Evolutionary conservation across 2,329 filamentous ascomycete genomes (phyloP).

Genomic region (Fusarium dimerum): DNA sequence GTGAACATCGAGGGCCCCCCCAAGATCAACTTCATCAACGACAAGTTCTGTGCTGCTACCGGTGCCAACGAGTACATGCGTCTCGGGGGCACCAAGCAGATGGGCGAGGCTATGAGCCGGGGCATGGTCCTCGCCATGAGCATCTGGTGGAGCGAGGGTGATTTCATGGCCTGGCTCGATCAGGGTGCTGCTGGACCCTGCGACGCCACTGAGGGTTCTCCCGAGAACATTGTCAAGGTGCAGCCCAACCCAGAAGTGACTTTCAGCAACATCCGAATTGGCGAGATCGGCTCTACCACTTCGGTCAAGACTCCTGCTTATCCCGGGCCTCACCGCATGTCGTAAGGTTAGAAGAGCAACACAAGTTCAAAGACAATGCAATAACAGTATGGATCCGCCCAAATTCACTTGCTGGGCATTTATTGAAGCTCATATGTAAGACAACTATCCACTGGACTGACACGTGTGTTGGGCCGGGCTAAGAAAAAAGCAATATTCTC

Average conservation of each 20-base stretch:
- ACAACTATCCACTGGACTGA: too few relatives aligned
- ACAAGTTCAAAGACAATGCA: too few relatives aligned
- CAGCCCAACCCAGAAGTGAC: slow-evolving; percentile 51
- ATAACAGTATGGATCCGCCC: too few relatives aligned
- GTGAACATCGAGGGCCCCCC: slow-evolving; percentile 24
- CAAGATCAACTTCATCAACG: slow-evolving; percentile 39
- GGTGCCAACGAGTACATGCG: slow-evolving; percentile 33
- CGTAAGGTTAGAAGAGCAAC: too few relatives aligned
- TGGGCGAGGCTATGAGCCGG: slow-evolving; percentile 46
- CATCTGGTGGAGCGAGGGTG: slow-evolving; percentile 56
- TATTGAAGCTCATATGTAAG: too few relatives aligned
- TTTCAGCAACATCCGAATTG: slow-evolving; percentile 60
- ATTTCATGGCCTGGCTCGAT: slow-evolving; percentile 56
- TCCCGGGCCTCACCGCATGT: too few relatives aligned
- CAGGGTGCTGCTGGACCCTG: slow-evolving; percentile 51
- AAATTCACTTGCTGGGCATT: too few relatives aligned
- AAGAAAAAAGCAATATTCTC: too few relatives aligned
- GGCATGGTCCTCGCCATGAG: slow-evolving; percentile 55
- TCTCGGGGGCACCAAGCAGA: slow-evolving; percentile 44
- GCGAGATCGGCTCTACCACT: slow-evolving; percentile 56
- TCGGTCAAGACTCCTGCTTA: neutral
- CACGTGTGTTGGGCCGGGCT: too few relatives aligned
- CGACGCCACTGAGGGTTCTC: slow-evolving; percentile 53
- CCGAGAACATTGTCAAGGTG: slow-evolving; percentile 46
- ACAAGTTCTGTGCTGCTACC: slow-evolving; percentile 37